Percentiles rank a stretch among this genome's conserved stretches.
phyloP scores from a whole-genome alignment of 1,139 yeast species.

The Pichia sp. region DNA sequence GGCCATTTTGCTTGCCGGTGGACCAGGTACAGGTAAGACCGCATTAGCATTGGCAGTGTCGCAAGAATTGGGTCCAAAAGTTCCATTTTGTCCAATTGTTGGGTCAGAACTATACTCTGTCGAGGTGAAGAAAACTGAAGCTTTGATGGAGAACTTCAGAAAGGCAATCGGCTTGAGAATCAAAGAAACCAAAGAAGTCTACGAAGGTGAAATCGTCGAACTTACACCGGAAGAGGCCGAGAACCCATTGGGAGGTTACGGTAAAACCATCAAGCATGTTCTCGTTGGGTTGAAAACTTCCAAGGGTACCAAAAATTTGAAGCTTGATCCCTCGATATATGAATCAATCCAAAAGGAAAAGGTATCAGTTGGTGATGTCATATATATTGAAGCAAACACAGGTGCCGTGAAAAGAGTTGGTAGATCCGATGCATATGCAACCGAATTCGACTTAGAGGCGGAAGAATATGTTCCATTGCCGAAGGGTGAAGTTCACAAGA shows the following conservation, averaged over 20 bases:
- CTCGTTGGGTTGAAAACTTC: constrained; percentile 93
- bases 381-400: constrained; percentile 93
- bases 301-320: constrained; percentile 87
- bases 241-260: constrained; percentile 95
- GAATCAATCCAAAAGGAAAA: constrained; percentile 95
- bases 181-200: constrained; percentile 95
- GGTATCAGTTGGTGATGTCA: constrained; percentile 92
- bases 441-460: constrained; percentile 96
- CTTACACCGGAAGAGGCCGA: constrained; percentile 96
- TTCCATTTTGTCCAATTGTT: constrained; percentile 96
- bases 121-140: constrained; percentile 95
- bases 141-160: constrained; percentile 95
- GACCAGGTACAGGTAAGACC: constrained; percentile 98
- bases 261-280: constrained; percentile 92
- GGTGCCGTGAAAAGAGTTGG: constrained; percentile 98
- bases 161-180: constrained; percentile 94
- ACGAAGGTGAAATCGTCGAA: constrained; percentile 97
- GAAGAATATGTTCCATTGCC: constrained; percentile 98
- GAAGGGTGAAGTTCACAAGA: constrained; percentile 97
- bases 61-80: constrained; percentile 96
- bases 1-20: constrained; percentile 93
- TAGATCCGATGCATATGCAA: constrained; percentile 95
- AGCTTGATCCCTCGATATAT: constrained; percentile 92
- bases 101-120: constrained; percentile 95
- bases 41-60: constrained; percentile 95